Percentiles rank a stretch among this genome's conserved stretches.
phyloP scores from a whole-genome alignment of 345 rosid genomes.

The Salix viminalis region DNA sequence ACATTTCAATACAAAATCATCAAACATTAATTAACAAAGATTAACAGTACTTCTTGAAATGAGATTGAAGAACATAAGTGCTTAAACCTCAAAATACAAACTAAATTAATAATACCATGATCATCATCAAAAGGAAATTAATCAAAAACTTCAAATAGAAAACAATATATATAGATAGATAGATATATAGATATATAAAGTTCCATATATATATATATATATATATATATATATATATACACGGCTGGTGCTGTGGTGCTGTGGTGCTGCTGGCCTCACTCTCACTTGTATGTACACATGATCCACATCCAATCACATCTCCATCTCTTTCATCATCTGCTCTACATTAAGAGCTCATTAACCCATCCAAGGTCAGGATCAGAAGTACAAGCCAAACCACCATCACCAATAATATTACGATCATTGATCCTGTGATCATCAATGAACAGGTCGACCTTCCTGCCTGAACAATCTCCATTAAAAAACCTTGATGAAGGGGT shows the following conservation, averaged over 20 bases:
- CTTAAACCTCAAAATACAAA: background rate
- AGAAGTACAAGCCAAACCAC: constrained; percentile 10
- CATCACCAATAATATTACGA: background rate
- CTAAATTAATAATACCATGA: background rate
- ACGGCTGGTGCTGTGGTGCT: constrained; percentile 16
- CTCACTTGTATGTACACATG: constrained; percentile 14
- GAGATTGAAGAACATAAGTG: background rate
- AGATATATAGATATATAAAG: too few species aligned
- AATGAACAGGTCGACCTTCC: background rate
- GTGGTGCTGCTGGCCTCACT: background rate
- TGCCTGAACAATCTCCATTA: constrained; percentile 10
- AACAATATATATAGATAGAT: background rate
- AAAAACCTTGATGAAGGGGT: constrained; percentile 24
- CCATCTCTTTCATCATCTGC: background rate
- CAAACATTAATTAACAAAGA: background rate
- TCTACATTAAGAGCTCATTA: constrained; percentile 73
- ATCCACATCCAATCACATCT: constrained; percentile 3
- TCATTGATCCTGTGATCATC: background rate
- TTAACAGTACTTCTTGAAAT: background rate
- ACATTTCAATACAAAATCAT: background rate
- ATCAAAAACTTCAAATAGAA: constrained; percentile 1
- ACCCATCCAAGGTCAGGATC: constrained; percentile 94
- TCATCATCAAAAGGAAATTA: background rate
- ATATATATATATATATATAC: too few species aligned
- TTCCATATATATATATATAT: too few species aligned